Base-by-base conservation (phyloP, 1,284 basidiomycete species). In the Ustilago nuda region DNA sequence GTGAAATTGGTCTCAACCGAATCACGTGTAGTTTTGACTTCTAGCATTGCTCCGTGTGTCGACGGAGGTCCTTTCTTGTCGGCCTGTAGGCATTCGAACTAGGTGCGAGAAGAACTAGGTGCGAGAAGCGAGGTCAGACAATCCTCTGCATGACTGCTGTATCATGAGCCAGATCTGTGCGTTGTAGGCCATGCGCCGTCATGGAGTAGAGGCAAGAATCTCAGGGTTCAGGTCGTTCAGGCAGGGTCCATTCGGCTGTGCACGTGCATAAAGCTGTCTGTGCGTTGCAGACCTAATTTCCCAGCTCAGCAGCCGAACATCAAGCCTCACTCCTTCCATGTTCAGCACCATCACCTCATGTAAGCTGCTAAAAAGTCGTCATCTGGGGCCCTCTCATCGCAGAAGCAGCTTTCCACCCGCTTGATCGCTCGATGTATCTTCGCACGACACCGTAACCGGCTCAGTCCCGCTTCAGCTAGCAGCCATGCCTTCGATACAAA, bases 401-500 rank as follows among this genome's bases (percentile, higher is more conserved):
- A 8, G n/a, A 48, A 48, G 15, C 39, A 15, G 11, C 39, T 41
- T 17, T 17, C 3, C 12, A 12, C 12, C 11, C 3, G 7, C 15
- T 19, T 17, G 5, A 8, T 19, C 8, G n/a, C 43, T 45, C n/a
- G 8, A 45, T 19, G 43, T 8, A 45, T 8, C 43, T 45, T 7
- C 15, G 19, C 43, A 8, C 7, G 8, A 7, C 43, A 19, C n/a
- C 43, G 17, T 37, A 41, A 41, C 13, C 7, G 13, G 15, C 23
- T 27, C 39, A 41, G n/a, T 19, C 43, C 11, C 1, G 43, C 6
- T 19, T 19, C n/a, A n/a, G 11, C 19, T 7, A 15, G 7, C 15
- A 35, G 45, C 27, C 32, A 63, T 52, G 56, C 41, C 56, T 11
- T 48, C 52, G n/a, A 45, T 45, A 8, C 43, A 45, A 45, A 19